Percentiles rank a stretch among this genome's conserved stretches.
These are phyloP conservation scores for Chaetomiaceae sp. DNA, from an alignment of 2,329 filamentous ascomycete genomes.

Conservation along the genomic window DNA sequence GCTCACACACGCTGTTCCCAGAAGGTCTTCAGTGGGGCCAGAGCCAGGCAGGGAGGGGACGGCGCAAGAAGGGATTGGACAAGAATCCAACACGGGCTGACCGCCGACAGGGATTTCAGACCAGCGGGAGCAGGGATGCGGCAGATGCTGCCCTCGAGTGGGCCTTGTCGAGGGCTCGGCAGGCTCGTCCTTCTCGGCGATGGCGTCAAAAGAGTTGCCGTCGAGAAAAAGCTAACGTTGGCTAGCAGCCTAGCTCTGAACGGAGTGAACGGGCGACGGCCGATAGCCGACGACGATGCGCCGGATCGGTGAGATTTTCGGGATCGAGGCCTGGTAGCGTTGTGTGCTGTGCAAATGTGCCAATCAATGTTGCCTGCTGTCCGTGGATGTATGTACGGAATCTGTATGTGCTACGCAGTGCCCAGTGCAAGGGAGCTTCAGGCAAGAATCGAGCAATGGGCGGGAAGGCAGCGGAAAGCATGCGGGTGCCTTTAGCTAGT, in stretches of 20 bases:
- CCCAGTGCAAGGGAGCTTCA: too few species aligned
- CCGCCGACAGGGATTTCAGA: slow-evolving; percentile 23
- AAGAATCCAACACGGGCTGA: slow-evolving; percentile 20
- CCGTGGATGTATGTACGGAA: too few species aligned
- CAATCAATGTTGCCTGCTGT: too few species aligned
- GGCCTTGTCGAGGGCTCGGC: slow-evolving; percentile 6
- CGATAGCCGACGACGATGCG: too few species aligned
- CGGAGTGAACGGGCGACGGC: too few species aligned
- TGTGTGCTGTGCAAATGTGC: too few species aligned
- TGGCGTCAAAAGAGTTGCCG: slow-evolving; percentile 23
- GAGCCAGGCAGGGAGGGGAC: slow-evolving; percentile 20
- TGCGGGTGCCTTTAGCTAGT: too few species aligned
- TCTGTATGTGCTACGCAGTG: too few species aligned
- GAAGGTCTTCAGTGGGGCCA: slow-evolving; percentile 22
- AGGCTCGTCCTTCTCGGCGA: slow-evolving; percentile 16
- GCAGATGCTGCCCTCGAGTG: slow-evolving; percentile 16
- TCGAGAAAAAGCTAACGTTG: slow-evolving; percentile 2
- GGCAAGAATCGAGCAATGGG: too few species aligned
- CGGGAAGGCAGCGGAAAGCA: too few species aligned
- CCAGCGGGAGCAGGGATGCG: slow-evolving; percentile 14
- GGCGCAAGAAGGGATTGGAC: slow-evolving; percentile 21
- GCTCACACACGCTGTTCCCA: slow-evolving; percentile 27
- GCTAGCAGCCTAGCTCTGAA: too few species aligned
- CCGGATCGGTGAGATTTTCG: background rate
- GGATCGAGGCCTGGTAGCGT: too few species aligned